Base-by-base conservation (phyloP, 164 flowering plant species). In the Vitis riparia region DNA sequence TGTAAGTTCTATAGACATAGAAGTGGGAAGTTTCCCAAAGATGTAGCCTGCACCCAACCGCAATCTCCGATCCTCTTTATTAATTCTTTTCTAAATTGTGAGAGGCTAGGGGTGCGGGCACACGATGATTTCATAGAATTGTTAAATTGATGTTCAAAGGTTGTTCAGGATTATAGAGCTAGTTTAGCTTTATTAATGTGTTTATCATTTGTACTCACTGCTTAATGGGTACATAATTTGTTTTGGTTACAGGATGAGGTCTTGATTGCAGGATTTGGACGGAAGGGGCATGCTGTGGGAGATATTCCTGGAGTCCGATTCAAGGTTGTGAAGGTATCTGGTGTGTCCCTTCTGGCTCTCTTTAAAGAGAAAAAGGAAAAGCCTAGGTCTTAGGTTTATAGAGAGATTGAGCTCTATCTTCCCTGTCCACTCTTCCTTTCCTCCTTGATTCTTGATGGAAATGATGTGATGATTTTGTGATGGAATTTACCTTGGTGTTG, bases 301-400 rank as follows among this genome's bases (percentile, higher is more conserved):
- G 88, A 86, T 84, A 86, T 86, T 80, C 88, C 91, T 37, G 87
- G 91, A 66, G 88, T 87, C 32, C 68, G 88, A 44, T 87, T 87
- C 84, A 87, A 87, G 83, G 89, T 87, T 63, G 91, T 87, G 67
- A 87, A 87, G 81, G 91, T 87, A 0, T 87, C 89, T 16, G 89
- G 89, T 51, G 91, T 87, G 1, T 87, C 91, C n/a, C 86, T 85
- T 3, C 66, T 85, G 59, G 91, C 87, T 11, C 86, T 87, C 55
- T 87, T 87, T 70, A 87, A 87, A 47, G 90, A 87, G 84, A 87
- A 87, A 76, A 87, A 85, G 75, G 90, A 87, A 77, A 87, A 87
- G 85, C 90, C 88, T 49, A 78, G 90, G 70, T 86, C 90, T 58
- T 84, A 78, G 57, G 17, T 62, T 62, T 62, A 5, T 44, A 1